Conservation (phyloP, 345 rosid species). For the Hibiscus trionum region DNA sequence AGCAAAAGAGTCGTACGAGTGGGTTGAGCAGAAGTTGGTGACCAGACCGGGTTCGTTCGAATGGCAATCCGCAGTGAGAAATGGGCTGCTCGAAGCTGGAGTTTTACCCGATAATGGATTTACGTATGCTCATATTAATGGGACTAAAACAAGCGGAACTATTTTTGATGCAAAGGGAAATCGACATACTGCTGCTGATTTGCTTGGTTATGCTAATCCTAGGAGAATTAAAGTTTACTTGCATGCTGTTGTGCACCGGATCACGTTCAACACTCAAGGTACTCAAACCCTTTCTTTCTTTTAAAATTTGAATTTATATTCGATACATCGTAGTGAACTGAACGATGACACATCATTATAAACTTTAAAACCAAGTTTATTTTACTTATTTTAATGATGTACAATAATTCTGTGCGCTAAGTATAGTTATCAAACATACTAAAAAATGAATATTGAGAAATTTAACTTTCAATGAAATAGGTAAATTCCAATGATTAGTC, state of each 20-base stretch:
- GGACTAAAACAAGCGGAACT: conserved; percentile 61
- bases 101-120: conserved; percentile 55
- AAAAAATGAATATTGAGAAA: too few relatives aligned
- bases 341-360: too few relatives aligned
- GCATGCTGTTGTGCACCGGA: conserved; percentile 48
- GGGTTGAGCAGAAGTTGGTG: conserved; percentile 64
- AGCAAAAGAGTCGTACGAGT: conserved; percentile 45
- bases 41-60: conserved; percentile 32
- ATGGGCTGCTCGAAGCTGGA: conserved; percentile 57
- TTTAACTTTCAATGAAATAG: too few relatives aligned
- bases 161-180: conserved; percentile 49
- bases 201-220: conserved; percentile 59
- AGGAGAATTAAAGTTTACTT: conserved; percentile 34
- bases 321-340: too few relatives aligned
- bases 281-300: neutral
- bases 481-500: too few relatives aligned
- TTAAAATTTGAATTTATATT: too few relatives aligned
- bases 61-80: conserved; percentile 63
- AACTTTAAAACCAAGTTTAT: too few relatives aligned
- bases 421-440: too few relatives aligned
- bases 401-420: too few relatives aligned
- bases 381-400: too few relatives aligned
- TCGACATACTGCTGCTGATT: conserved; percentile 63
- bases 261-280: conserved; percentile 36
- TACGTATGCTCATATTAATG: conserved; percentile 42